Evolutionary conservation across 208 protist species (phyloP).

Genomic region (Leptomonas pyrrhocoris): DNA sequence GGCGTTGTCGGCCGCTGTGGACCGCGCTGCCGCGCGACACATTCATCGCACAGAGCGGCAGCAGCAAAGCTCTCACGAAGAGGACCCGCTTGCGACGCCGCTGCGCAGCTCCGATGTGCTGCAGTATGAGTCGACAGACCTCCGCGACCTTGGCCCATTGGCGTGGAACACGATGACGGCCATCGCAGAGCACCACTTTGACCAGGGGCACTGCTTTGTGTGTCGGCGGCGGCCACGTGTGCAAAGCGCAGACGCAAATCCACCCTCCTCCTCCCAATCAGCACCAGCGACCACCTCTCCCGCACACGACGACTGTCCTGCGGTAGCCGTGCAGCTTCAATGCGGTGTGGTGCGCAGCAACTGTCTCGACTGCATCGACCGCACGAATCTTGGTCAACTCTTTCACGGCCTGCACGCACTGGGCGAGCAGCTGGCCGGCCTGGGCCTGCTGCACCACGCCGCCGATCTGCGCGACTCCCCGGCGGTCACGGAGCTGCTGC

Average conservation of each 20-base stretch:
- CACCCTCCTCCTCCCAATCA: no score
- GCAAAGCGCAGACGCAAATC: neutral
- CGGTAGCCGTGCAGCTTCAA: constrained; percentile 48
- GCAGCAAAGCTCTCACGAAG: neutral
- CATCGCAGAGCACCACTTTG: constrained; percentile 47
- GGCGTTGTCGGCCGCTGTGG: constrained; percentile 50
- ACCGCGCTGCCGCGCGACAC: neutral
- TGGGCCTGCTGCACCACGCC: constrained; percentile 49
- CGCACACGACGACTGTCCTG: neutral
- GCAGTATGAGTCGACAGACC: constrained; percentile 84
- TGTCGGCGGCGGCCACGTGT: constrained; percentile 10
- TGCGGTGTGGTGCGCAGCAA: constrained; percentile 95
- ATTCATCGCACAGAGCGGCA: neutral
- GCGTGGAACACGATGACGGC: constrained; percentile 80
- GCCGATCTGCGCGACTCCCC: constrained; percentile 47
- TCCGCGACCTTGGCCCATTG: constrained; percentile 59
- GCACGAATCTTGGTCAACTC: constrained; percentile 97
- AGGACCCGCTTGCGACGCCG: neutral
- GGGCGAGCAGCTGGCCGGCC: constrained; percentile 59
- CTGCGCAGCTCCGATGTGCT: constrained; percentile 45
- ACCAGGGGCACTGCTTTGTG: constrained; percentile 59
- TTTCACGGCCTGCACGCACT: constrained; percentile 88
- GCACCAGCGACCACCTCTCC: neutral
- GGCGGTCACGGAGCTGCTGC: constrained; percentile 56
- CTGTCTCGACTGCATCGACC: constrained; percentile 98